These are phyloP conservation scores for Iberis amara DNA, from an alignment of 441 rosid genomes.

Conservation along the genomic window DNA sequence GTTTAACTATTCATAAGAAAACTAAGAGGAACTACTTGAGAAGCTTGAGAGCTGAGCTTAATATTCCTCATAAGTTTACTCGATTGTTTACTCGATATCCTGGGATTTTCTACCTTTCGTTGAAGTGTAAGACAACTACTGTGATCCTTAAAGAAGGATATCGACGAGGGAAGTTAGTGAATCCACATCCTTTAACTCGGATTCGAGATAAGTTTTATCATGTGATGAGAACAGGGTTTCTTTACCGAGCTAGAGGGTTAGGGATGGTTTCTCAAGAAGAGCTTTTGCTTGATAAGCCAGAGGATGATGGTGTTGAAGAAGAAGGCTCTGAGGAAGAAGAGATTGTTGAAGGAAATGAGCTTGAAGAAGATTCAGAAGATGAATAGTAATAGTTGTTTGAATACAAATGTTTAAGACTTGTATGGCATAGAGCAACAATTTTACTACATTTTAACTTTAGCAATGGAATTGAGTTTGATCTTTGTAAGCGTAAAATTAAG, in stretches of 20 bases:
- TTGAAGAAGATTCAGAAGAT: conserved; percentile 47
- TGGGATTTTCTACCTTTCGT: conserved; percentile 85
- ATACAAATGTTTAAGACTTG: not conserved
- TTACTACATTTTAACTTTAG: not conserved
- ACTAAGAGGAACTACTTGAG: conserved; percentile 93
- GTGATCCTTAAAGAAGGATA: conserved; percentile 83
- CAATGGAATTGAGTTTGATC: not conserved
- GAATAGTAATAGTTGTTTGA: conserved; percentile 9
- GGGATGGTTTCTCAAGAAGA: conserved; percentile 45
- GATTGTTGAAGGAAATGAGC: conserved; percentile 41
- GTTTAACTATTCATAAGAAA: conserved; percentile 87
- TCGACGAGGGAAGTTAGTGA: conserved; percentile 60
- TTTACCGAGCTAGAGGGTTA: conserved; percentile 64
- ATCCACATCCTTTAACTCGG: conserved; percentile 75
- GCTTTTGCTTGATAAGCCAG: conserved; percentile 38
- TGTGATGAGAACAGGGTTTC: conserved; percentile 86
- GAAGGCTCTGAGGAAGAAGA: conserved; percentile 45
- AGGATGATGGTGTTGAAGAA: conserved; percentile 40
- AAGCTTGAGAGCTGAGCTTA: conserved; percentile 73
- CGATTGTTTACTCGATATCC: conserved; percentile 86
- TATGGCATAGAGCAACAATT: not conserved
- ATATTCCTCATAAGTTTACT: conserved; percentile 83
- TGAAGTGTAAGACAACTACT: conserved; percentile 94
- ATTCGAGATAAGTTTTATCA: conserved; percentile 69
- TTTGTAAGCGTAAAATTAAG: conserved; percentile 8